phyloP scores from a whole-genome alignment of 495 filamentous ascomycete species.

The Xylaria telfairii region DNA sequence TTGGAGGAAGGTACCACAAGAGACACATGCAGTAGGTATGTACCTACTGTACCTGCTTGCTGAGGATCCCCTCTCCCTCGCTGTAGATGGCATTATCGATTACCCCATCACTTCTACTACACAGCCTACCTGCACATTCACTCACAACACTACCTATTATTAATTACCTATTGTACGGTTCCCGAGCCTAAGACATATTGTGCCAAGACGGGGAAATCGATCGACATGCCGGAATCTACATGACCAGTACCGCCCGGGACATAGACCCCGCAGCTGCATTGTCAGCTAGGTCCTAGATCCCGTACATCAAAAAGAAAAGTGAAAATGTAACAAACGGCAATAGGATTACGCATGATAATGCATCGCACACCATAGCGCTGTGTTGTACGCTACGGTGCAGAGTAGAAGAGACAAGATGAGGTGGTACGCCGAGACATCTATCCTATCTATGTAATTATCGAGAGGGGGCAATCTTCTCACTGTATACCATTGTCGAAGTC shows the following conservation, averaged over 20 bases:
- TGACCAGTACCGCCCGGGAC: background rate
- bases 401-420: background rate
- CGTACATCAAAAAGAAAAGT: slow-evolving; percentile 4
- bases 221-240: background rate
- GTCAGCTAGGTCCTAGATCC: background rate
- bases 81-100: background rate
- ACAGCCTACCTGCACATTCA: background rate
- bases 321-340: background rate
- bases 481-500: background rate
- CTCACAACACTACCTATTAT: background rate
- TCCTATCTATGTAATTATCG: too few species aligned
- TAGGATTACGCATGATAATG: background rate
- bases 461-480: too few species aligned
- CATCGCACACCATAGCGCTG: background rate
- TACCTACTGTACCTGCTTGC: too few species aligned
- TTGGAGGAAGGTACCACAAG: background rate
- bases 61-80: background rate
- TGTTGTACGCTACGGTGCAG: background rate
- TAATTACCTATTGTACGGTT: background rate
- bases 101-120: background rate
- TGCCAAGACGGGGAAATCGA: slow-evolving; percentile 1
- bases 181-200: background rate
- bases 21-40: too few species aligned
- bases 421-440: background rate
- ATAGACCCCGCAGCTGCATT: background rate